phyloP scores from a whole-genome alignment of 257 asterid species.

The Rubia yunnanensis region DNA sequence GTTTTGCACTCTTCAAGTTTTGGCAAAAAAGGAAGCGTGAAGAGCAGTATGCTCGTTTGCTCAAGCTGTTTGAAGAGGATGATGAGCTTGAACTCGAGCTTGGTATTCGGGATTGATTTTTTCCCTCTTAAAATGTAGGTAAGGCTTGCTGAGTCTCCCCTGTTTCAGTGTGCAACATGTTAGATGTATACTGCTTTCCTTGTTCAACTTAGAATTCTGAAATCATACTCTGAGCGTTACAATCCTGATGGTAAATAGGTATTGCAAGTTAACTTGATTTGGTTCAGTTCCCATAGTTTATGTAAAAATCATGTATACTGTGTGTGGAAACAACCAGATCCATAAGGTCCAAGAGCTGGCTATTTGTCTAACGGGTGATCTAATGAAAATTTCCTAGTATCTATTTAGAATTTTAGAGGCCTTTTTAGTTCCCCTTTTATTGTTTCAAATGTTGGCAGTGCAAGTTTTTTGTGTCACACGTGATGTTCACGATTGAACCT shows the following conservation, averaged over 20 bases:
- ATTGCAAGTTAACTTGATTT: background rate
- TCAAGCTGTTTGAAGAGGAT: constrained; percentile 84
- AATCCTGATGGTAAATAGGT: background rate
- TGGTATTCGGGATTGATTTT: constrained; percentile 69
- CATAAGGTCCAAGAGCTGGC: background rate
- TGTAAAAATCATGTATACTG: background rate
- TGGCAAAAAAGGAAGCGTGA: constrained; percentile 89
- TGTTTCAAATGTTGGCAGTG: background rate
- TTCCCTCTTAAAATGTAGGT: constrained; percentile 29
- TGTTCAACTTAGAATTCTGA: background rate
- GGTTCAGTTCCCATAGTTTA: background rate
- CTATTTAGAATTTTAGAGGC: background rate
- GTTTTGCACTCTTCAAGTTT: constrained; percentile 55
- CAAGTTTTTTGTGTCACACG: background rate
- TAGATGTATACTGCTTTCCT: background rate
- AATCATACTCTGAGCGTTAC: background rate
- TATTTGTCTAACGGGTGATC: background rate
- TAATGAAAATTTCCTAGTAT: background rate
- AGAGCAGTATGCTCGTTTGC: constrained; percentile 82
- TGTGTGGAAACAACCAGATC: background rate
- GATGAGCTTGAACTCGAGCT: constrained; percentile 95
- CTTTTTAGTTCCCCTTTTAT: background rate
- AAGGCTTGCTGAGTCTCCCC: constrained; percentile 14
- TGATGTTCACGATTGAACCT: background rate
- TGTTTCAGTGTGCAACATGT: constrained; percentile 5